phyloP scores from a whole-genome alignment of 352 stramenopile species.

The Blastocystis sp. region DNA sequence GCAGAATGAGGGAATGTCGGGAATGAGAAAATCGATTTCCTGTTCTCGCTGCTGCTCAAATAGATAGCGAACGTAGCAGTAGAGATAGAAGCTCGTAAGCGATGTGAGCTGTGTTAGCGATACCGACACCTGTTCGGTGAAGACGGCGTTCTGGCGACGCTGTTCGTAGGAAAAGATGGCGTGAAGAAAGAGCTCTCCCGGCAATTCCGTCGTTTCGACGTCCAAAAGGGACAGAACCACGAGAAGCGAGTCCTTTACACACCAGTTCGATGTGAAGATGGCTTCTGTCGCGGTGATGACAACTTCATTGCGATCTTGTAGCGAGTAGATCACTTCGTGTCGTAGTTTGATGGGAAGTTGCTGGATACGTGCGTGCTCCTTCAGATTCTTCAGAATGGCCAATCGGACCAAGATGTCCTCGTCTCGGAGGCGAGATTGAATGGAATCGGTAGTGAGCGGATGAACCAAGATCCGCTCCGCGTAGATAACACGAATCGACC shows the following conservation, averaged over 20 bases:
- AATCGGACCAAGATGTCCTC: slow-evolving; percentile 12
- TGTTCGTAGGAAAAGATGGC: background rate
- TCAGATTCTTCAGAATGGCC: slow-evolving; percentile 14
- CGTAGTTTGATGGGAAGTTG: background rate
- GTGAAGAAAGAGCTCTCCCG: slow-evolving; percentile 2
- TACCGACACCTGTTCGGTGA: background rate
- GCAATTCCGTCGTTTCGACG: background rate
- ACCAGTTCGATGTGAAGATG: background rate
- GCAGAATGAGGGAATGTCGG: slow-evolving; percentile 29
- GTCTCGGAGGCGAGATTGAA: background rate
- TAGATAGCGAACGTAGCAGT: slow-evolving; percentile 30
- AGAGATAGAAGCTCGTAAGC: slow-evolving; percentile 14
- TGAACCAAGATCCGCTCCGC: background rate
- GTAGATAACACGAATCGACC: background rate
- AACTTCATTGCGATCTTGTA: slow-evolving; percentile 39
- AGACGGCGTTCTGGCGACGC: background rate
- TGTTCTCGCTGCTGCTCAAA: slow-evolving; percentile 3
- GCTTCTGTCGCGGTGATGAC: background rate
- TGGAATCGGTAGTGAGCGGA: slow-evolving; percentile 5
- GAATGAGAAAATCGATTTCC: slow-evolving; percentile 25
- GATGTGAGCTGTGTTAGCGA: background rate
- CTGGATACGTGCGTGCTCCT: slow-evolving; percentile 18
- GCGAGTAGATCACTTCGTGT: background rate
- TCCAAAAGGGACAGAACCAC: slow-evolving; percentile 1
- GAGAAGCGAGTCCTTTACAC: background rate